Base-by-base conservation (phyloP, 2,329 filamentous ascomycete species). In the Sphaerulina musiva region DNA sequence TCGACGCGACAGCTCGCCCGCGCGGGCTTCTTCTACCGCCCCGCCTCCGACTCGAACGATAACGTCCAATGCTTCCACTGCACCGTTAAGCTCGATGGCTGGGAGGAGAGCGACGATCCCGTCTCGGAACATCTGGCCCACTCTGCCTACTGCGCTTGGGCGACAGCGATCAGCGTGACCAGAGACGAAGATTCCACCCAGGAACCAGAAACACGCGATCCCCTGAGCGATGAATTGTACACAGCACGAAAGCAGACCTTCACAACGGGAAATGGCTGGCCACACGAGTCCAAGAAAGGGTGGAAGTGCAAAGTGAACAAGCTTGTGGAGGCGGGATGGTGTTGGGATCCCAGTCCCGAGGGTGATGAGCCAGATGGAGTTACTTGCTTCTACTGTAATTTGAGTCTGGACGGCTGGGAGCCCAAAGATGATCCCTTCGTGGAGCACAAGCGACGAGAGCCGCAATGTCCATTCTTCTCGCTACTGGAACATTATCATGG, bases 391-490 rank as follows among this genome's bases (percentile, higher is more conserved):
- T 96, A 97, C 72, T 98, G 93, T 74, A 83, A 87, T 54, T 74
- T 97, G 12, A 89, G 86, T 9, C 79, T 98, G 9, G 92, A 97
- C 70, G 90, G 90, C 6, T 98, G 95, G 93, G 93, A 97, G 68
- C 85, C 86, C 1, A 84, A 85, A 55, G 93, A 98, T 69, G 89
- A 95, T 68, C 93, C 93, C 57, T 81, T 86, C 84, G 84, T 95
- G 57, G 93, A 98, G 68, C 93, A 98, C 68, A 83, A 84, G 64
- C 84, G 81, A 51, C 83, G 93, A 62, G 86, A 85, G 1, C 82
- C 89, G 0, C 78, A 85, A 23, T 98, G 93, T 68, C 78, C 83
- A 11, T 97, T 95, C 74, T 97, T 97, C 67, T 72, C 76, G 1
- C 80, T 95, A 29, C 77, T 80, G 26, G 81, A 76, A 62, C 69